Base-by-base conservation (phyloP, 73 alveolate species). In the Symbiodinium natans region DNA sequence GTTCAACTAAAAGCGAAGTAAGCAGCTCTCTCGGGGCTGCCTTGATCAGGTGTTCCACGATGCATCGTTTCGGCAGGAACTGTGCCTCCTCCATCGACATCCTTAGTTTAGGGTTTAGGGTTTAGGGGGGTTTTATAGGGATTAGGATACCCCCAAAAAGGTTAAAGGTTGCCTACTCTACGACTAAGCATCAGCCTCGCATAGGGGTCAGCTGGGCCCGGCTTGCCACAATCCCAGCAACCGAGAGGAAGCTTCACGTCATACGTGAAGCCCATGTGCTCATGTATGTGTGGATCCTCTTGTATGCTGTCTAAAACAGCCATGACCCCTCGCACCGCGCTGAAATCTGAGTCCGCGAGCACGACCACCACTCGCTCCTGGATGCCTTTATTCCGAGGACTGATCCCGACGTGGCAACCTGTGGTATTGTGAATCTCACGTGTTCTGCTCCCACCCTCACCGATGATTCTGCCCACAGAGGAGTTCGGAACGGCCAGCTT, bases 341-440 rank as follows among this genome's bases (percentile, higher is more conserved):
- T 52, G 68, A 21, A 52, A 27, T 11, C 21, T 27, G 68, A 52
- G 68, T 27, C 21, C 21, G 68, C 68, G 21, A 52, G 68, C 21
- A 52, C 29, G 21, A 52, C 68, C 13, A 52, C 68, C 13, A 52
- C 68, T 3, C 68, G 68, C 68, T 52, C 68, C 21, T 52, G 68
- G 68, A 52, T 11, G 21, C 93, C 93, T 86, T n/a, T 33, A 36
- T 54, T 86, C 39, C 93, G 63, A 17, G 63, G 68, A 83, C 83
- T 48, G 83, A 86, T 54, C n/a, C 59, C 33, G 93, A 40, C 39
- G 59, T 83, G 93, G 54, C 93, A 86, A 41, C 93, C 93, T 19
- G 33, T 86, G 23, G 13, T 10, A 36, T 34, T 46, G 17, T 74
- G 41, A 52, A 86, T 48, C 83, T 86, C 93, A 4, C 75, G 82